phyloP scores from a whole-genome alignment of 257 asterid genomes.

The Orobanche coerulescens region DNA sequence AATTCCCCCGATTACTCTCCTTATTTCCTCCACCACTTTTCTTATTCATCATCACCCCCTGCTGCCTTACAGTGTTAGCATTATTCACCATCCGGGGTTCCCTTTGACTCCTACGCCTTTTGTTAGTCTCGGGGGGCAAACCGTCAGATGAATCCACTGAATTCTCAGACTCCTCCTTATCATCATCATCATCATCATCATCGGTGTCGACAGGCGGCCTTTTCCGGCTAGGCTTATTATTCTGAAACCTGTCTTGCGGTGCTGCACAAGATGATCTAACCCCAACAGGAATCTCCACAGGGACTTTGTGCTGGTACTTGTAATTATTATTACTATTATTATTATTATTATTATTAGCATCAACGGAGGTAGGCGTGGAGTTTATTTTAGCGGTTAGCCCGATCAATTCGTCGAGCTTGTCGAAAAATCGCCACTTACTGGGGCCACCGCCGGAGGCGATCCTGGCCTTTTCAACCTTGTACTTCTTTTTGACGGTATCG shows the following conservation, averaged over 20 bases:
- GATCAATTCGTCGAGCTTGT: slow-evolving; percentile 53
- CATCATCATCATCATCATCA: no score
- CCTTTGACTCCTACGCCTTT: slow-evolving; percentile 37
- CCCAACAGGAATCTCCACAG: slow-evolving; percentile 38
- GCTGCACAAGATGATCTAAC: slow-evolving; percentile 31
- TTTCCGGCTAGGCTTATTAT: slow-evolving; percentile 14
- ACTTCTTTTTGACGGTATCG: slow-evolving; percentile 90
- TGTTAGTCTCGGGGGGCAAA: slow-evolving; percentile 44
- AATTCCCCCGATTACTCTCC: slow-evolving; percentile 41
- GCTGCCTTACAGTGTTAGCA: slow-evolving; percentile 15
- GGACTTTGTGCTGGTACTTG: slow-evolving; percentile 17
- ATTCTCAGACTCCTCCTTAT: slow-evolving; percentile 49
- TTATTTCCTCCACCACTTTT: slow-evolving; percentile 22
- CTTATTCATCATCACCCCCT: slow-evolving; percentile 15
- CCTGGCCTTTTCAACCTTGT: slow-evolving; percentile 78
- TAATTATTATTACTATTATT: neutral
- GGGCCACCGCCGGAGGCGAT: slow-evolving; percentile 50
- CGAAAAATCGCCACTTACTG: slow-evolving; percentile 63
- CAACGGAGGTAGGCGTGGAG: slow-evolving; percentile 18
- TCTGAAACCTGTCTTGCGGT: no score
- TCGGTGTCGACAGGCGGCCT: slow-evolving; percentile 32
- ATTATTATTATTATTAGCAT: neutral
- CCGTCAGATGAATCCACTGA: slow-evolving; percentile 56
- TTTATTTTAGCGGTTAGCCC: slow-evolving; percentile 41
- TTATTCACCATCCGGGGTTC: slow-evolving; percentile 13